phyloP scores from a whole-genome alignment of 2,329 filamentous ascomycete species.

The Plenodomus biglobosus region DNA sequence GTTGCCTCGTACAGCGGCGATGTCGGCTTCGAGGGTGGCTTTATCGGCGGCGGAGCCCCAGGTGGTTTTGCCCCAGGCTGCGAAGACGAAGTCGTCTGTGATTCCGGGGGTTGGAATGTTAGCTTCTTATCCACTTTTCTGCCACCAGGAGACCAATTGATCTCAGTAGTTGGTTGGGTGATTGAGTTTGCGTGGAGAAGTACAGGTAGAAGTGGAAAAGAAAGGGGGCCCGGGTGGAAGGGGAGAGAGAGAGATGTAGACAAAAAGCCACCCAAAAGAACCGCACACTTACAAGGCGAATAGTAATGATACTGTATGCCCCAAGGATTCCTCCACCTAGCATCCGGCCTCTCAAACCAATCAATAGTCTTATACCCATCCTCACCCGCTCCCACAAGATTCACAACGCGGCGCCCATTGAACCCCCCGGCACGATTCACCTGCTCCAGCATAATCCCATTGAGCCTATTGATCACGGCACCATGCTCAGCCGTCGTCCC shows the following conservation, averaged over 20 bases:
- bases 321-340: constrained; percentile 57
- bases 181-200: too few relatives aligned
- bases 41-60: constrained; percentile 61
- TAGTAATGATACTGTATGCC: constrained; percentile 66
- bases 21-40: constrained; percentile 52
- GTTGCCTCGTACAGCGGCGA: constrained; percentile 55
- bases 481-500: constrained; percentile 56
- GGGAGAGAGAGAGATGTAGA: neutral
- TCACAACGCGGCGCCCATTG: constrained; percentile 59
- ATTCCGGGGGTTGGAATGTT: neutral
- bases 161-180: constrained; percentile 23
- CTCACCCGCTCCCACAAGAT: constrained; percentile 55
- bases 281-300: constrained; percentile 53
- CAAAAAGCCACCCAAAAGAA: too few relatives aligned
- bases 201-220: too few relatives aligned
- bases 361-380: constrained; percentile 57
- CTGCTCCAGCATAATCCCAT: constrained; percentile 58
- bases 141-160: too few relatives aligned
- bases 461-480: constrained; percentile 57
- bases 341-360: constrained; percentile 56
- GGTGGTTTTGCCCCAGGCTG: constrained; percentile 60
- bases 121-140: too few relatives aligned
- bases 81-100: constrained; percentile 45
- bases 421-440: constrained; percentile 58
- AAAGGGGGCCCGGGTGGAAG: too few relatives aligned